A percentile compares a stretch with the other conserved stretches of the same genome.
Conservation (phyloP, 257 asterid species). For the Solanum dulcamara region DNA sequence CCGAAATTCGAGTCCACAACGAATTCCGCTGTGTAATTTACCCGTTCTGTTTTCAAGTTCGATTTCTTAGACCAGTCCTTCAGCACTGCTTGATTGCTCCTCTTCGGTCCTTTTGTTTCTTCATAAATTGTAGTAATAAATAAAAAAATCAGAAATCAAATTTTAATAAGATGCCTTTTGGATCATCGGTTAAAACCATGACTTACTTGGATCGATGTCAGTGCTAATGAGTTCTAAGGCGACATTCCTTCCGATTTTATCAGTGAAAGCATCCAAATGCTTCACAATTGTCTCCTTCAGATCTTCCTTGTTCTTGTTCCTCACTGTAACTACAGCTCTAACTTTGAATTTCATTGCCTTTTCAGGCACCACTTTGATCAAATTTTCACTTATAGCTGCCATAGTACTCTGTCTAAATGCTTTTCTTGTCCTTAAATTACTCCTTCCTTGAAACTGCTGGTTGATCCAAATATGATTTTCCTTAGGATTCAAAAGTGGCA, state of each 20-base stretch:
- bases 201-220: constrained; percentile 77
- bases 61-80: constrained; percentile 92
- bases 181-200: background rate
- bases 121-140: background rate
- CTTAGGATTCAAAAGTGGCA: background rate
- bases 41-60: constrained; percentile 61
- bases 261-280: constrained; percentile 70
- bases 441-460: constrained; percentile 17
- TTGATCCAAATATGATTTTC: constrained; percentile 7
- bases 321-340: constrained; percentile 73
- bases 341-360: constrained; percentile 68
- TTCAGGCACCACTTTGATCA: constrained; percentile 57
- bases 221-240: constrained; percentile 61
- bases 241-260: constrained; percentile 74
- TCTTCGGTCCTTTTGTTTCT: constrained; percentile 67
- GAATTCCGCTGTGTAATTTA: constrained; percentile 70
- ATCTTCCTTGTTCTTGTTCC: constrained; percentile 71
- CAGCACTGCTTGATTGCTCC: constrained; percentile 54
- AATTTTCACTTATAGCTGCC: constrained; percentile 73
- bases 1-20: constrained; percentile 72
- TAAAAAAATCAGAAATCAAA: background rate
- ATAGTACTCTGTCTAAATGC: constrained; percentile 11
- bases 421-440: constrained; percentile 9
- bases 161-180: background rate
- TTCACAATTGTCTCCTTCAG: constrained; percentile 55